Conservation (phyloP, 2,329 filamentous ascomycete species). For the Penicillium sp. region DNA sequence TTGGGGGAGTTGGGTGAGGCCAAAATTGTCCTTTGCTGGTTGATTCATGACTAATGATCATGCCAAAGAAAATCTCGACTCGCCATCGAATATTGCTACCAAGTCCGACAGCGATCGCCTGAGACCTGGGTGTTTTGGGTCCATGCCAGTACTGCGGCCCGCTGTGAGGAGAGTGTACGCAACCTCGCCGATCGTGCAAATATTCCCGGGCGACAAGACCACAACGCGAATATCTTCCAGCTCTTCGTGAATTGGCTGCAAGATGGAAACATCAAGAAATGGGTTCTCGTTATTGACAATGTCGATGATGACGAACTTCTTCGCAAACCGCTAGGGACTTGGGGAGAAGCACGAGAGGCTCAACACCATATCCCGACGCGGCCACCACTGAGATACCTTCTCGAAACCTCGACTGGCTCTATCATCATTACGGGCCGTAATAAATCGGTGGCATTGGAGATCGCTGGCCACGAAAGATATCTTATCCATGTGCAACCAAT, state of each 20-base stretch:
- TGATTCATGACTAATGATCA: neutral
- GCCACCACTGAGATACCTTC: constrained; percentile 18
- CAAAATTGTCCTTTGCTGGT: neutral
- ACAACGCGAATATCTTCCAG: constrained; percentile 33
- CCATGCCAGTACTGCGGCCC: constrained; percentile 33
- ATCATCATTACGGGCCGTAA: constrained; percentile 22
- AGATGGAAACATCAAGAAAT: constrained; percentile 19
- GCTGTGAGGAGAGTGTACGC: constrained; percentile 37
- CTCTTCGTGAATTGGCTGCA: constrained; percentile 27
- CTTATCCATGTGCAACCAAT: constrained; percentile 22
- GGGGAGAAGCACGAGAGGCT: neutral
- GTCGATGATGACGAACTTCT: constrained; percentile 25
- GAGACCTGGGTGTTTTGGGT: constrained; percentile 35
- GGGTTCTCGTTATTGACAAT: constrained; percentile 31
- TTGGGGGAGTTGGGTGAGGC: constrained; percentile 23
- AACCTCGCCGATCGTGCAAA: constrained; percentile 34
- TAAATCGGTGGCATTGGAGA: constrained; percentile 9
- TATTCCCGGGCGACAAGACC: constrained; percentile 32
- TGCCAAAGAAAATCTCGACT: neutral
- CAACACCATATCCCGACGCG: neutral
- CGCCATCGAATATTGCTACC: constrained; percentile 1
- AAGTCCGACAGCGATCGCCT: neutral
- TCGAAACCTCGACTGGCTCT: constrained; percentile 15
- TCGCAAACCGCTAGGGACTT: neutral
- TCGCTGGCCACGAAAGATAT: constrained; percentile 8